A percentile compares a stretch with the other conserved stretches of the same genome.
phyloP scores from a whole-genome alignment of 1,139 yeast genomes.

The Magnusiomyces starmeri region DNA sequence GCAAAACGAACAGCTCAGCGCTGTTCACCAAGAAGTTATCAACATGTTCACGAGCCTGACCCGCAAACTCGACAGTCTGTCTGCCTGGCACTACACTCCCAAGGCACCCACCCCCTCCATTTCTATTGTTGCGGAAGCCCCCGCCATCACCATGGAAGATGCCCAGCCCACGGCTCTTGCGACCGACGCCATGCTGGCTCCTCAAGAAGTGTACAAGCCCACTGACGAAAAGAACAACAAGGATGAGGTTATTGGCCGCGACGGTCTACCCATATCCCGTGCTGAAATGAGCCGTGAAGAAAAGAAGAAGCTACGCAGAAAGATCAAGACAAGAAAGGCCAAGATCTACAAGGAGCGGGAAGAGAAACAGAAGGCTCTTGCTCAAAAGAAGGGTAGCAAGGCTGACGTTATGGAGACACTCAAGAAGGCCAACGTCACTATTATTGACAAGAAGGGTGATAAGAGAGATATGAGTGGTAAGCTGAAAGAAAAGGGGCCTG shows the following conservation, averaged over 20 bases:
- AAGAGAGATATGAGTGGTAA: constrained; percentile 69
- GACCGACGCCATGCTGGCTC: constrained; percentile 74
- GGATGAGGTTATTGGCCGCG: constrained; percentile 64
- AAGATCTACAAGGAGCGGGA: constrained; percentile 43
- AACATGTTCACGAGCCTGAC: constrained; percentile 56
- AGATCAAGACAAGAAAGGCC: constrained; percentile 73
- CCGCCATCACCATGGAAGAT: constrained; percentile 88
- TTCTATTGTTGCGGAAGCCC: constrained; percentile 72
- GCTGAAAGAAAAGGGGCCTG: constrained; percentile 40
- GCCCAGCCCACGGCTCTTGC: constrained; percentile 88
- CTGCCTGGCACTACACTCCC: constrained; percentile 91
- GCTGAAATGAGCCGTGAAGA: constrained; percentile 82
- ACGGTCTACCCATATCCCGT: constrained; percentile 77
- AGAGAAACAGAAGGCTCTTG: constrained; percentile 30
- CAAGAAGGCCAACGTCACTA: constrained; percentile 67
- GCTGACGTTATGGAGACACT: constrained; percentile 67
- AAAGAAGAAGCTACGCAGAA: constrained; percentile 78
- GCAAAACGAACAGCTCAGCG: constrained; percentile 54
- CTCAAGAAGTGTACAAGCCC: constrained; percentile 82
- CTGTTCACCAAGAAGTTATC: constrained; percentile 72
- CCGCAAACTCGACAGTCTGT: constrained; percentile 74
- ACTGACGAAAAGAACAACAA: constrained; percentile 36
- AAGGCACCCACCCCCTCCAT: constrained; percentile 76
- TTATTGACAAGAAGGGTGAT: constrained; percentile 72
- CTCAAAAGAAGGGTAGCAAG: constrained; percentile 47